phyloP scores from a whole-genome alignment of 1,284 basidiomycete genomes.

The Golubevia pallescens region DNA sequence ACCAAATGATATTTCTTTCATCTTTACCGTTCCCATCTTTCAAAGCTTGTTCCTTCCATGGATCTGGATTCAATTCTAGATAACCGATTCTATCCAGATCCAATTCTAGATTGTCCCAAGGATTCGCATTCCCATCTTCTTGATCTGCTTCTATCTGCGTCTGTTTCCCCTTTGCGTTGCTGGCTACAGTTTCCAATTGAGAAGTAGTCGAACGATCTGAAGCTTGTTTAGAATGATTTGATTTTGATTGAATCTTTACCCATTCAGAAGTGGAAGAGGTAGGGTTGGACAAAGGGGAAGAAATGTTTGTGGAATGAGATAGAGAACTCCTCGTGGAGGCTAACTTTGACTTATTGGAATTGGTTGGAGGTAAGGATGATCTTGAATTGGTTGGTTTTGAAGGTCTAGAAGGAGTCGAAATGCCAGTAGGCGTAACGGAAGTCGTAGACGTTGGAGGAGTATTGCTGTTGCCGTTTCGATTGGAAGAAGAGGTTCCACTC shows the following conservation, averaged over 20 bases:
- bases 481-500: no score
- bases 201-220: not conserved
- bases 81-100: constrained; percentile 3
- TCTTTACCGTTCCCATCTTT: not conserved
- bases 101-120: not conserved
- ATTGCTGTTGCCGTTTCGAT: no score
- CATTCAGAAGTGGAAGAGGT: not conserved
- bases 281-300: not conserved
- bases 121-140: no score
- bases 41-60: constrained; percentile 4
- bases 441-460: no score
- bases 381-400: no score
- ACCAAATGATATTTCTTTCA: not conserved
- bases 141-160: not conserved
- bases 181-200: not conserved
- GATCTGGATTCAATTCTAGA: not conserved
- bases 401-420: no score
- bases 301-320: not conserved
- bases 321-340: no score
- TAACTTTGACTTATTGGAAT: no score
- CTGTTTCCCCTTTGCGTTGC: not conserved
- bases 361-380: no score
- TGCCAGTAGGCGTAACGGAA: no score
- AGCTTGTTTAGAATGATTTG: not conserved
- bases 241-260: not conserved